phyloP scores from a whole-genome alignment of 2,329 filamentous ascomycete genomes.

The Seiridium cupressi region DNA sequence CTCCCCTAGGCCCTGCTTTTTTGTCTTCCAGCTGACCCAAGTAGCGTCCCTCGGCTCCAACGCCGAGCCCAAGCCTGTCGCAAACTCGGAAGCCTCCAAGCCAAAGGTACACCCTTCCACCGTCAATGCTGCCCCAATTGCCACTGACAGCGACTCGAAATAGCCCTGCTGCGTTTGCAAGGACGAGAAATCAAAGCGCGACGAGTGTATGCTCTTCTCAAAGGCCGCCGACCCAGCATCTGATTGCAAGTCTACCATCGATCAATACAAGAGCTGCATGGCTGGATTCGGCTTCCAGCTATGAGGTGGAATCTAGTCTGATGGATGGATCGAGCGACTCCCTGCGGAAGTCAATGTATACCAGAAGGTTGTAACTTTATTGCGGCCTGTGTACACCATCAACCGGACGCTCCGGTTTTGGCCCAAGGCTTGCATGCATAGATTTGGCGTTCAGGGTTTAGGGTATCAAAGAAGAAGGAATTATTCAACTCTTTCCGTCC shows the following conservation, averaged over 20 bases:
- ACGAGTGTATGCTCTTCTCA: slow-evolving; percentile 99
- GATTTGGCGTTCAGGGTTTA: background rate
- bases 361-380: background rate
- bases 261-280: slow-evolving; percentile 91
- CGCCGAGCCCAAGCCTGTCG: slow-evolving; percentile 19
- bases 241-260: slow-evolving; percentile 80
- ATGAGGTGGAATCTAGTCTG: slow-evolving; percentile 25
- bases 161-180: slow-evolving; percentile 98
- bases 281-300: slow-evolving; percentile 84
- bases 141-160: background rate
- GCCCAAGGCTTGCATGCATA: background rate
- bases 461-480: background rate
- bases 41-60: slow-evolving; percentile 24
- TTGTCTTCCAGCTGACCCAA: background rate
- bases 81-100: slow-evolving; percentile 23
- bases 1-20: no score
- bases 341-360: background rate
- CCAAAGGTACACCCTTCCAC: slow-evolving; percentile 25
- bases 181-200: slow-evolving; percentile 84
- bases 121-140: background rate
- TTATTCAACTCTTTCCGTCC: background rate
- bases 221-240: slow-evolving; percentile 76
- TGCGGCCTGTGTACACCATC: background rate
- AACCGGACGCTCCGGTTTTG: background rate
- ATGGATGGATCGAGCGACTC: no score